Conservation (phyloP, 78 protist species). For the Dictyostelium firmibasis region DNA sequence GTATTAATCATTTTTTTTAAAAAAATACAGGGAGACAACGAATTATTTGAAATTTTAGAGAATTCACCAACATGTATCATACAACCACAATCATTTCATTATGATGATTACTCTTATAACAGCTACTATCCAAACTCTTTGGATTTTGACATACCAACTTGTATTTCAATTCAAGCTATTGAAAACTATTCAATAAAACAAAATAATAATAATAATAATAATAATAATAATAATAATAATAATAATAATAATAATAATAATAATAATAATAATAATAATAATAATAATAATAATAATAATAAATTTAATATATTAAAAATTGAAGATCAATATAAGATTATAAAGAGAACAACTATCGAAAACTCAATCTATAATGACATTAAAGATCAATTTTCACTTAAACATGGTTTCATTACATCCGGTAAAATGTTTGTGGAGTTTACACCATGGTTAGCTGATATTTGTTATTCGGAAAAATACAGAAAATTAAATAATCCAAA, state of each 20-base stretch:
- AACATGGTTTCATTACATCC: not conserved
- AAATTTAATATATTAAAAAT: not conserved
- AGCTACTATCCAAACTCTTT: not conserved
- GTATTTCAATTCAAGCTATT: not conserved
- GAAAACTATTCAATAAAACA: not conserved
- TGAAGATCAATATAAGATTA: not conserved
- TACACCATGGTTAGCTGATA: not conserved
- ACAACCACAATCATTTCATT: slow-evolving; percentile 18
- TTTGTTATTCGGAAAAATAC: not conserved
- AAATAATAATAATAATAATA: not conserved
- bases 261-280: not conserved
- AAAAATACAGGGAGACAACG: not conserved
- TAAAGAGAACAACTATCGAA: not conserved
- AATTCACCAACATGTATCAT: slow-evolving; percentile 29
- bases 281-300: not conserved
- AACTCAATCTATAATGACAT: not conserved
- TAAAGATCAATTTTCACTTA: not conserved
- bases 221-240: not conserved
- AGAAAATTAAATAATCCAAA: slow-evolving; percentile 48
- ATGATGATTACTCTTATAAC: not conserved
- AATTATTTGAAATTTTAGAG: slow-evolving; percentile 42
- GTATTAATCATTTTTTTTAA: not conserved
- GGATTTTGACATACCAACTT: not conserved
- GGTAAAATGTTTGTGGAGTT: not conserved
- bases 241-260: not conserved